Evolutionary conservation across 2,329 filamentous ascomycete species (phyloP).

Genomic region (Elsinoe ampelina): DNA sequence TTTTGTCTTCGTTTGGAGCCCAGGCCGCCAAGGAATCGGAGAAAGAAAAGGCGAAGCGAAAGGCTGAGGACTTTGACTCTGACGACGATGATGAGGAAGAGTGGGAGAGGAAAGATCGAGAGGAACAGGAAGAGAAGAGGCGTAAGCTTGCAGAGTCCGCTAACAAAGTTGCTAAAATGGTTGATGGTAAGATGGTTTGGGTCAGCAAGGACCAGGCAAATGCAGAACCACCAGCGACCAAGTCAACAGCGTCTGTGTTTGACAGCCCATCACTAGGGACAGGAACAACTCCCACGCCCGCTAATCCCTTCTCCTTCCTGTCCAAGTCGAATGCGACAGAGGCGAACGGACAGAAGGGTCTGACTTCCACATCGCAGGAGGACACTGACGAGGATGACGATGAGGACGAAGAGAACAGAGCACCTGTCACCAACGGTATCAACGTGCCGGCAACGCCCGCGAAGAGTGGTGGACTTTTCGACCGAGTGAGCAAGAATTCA

Average conservation of each 20-base stretch:
- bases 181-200: slow-evolving; percentile 18
- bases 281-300: background rate
- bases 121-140: slow-evolving; percentile 38
- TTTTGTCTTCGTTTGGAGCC: slow-evolving; percentile 35
- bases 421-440: background rate
- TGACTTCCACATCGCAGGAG: background rate
- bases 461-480: slow-evolving; percentile 17
- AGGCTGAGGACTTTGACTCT: slow-evolving; percentile 43
- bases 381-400: slow-evolving; percentile 12
- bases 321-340: slow-evolving; percentile 19
- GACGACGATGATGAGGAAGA: slow-evolving; percentile 43
- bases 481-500: slow-evolving; percentile 15
- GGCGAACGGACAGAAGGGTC: background rate
- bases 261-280: background rate
- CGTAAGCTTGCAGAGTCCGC: slow-evolving; percentile 31
- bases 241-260: slow-evolving; percentile 13
- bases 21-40: slow-evolving; percentile 33
- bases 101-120: slow-evolving; percentile 39
- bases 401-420: slow-evolving; percentile 15
- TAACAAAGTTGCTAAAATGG: slow-evolving; percentile 19
- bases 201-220: slow-evolving; percentile 19
- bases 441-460: slow-evolving; percentile 9
- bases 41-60: slow-evolving; percentile 39
- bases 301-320: slow-evolving; percentile 29
- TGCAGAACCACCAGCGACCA: slow-evolving; percentile 5